phyloP scores from a whole-genome alignment of 2,329 filamentous ascomycete species.

The Exophiala mesophila region DNA sequence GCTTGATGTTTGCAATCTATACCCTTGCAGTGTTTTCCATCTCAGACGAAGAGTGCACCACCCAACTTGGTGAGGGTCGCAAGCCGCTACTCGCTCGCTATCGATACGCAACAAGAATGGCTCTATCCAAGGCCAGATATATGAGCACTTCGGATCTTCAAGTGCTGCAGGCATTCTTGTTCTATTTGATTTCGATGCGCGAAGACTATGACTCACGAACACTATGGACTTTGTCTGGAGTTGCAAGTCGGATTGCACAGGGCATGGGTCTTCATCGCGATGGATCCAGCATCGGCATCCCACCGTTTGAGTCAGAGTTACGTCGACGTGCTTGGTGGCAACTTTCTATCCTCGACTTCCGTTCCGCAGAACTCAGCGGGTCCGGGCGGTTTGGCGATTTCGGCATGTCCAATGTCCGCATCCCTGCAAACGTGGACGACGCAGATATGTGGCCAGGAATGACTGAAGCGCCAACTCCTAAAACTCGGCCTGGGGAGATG shows the following conservation, averaged over 20 bases:
- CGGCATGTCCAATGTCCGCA: conserved; percentile 35
- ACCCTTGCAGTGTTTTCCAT: conserved; percentile 51
- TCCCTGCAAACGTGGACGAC: conserved; percentile 51
- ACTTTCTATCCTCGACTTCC: conserved; percentile 44
- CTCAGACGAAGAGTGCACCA: conserved; percentile 36
- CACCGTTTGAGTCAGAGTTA: conserved; percentile 49
- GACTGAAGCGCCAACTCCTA: conserved; percentile 43
- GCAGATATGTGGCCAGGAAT: conserved; percentile 47
- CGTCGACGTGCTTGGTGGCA: conserved; percentile 37
- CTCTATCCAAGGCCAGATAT: conserved; percentile 58
- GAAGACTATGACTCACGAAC: conserved; percentile 40
- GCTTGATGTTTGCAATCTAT: conserved; percentile 57
- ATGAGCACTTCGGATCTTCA: conserved; percentile 58
- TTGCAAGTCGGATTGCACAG: conserved; percentile 39
- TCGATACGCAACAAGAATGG: conserved; percentile 59
- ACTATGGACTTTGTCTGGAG: conserved; percentile 40
- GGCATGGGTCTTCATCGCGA: conserved; percentile 40
- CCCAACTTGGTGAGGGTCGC: conserved; percentile 53
- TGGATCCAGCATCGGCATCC: conserved; percentile 40
- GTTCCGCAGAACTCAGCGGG: conserved; percentile 31
- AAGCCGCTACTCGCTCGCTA: conserved; percentile 49
- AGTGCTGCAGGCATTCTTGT: conserved; percentile 57
- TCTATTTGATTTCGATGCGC: conserved; percentile 56
- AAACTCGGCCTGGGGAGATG: conserved; percentile 52
- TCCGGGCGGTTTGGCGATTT: conserved; percentile 23